A percentile compares a stretch with the other conserved stretches of the same genome.
Evolutionary conservation across 2,329 filamentous ascomycete genomes (phyloP).

Genomic region (Triangularia verruculosa): DNA sequence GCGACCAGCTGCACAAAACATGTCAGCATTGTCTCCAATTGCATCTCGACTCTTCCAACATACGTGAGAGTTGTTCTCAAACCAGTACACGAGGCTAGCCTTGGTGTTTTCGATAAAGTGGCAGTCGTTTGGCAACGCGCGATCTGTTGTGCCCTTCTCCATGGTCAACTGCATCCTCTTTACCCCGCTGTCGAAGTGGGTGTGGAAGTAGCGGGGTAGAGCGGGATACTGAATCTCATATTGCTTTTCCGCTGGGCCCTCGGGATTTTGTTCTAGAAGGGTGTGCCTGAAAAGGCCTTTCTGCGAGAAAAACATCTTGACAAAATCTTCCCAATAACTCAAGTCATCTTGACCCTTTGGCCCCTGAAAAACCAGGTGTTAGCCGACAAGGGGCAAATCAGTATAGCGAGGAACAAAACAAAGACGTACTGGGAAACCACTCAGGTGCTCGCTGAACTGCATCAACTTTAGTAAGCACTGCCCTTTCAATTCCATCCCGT

Average conservation of each 20-base stretch:
- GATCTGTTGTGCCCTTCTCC: conserved; percentile 61
- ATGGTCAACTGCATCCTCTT: conserved; percentile 82
- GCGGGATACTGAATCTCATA: conserved; percentile 83
- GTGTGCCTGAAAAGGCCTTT: conserved; percentile 74
- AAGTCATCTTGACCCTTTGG: conserved; percentile 65
- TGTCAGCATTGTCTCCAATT: conserved; percentile 28
- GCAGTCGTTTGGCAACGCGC: conserved; percentile 57
- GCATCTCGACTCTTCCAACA: conserved; percentile 35
- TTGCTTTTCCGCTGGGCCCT: conserved; percentile 65
- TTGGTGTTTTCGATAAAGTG: conserved; percentile 73
- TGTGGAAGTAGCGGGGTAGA: conserved; percentile 83
- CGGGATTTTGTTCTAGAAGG: conserved; percentile 52
- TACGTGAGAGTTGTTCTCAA: conserved; percentile 78
- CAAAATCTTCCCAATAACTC: conserved; percentile 75
- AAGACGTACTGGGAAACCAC: conserved; percentile 52
- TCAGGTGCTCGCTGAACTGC: conserved; percentile 62
- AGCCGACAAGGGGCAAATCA: conserved; percentile 5
- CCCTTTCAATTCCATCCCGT: conserved; percentile 43
- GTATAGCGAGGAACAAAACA: too few relatives aligned
- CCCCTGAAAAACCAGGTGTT: conserved; percentile 40
- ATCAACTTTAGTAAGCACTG: conserved; percentile 58
- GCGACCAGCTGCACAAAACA: conserved; percentile 62
- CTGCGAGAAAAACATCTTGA: conserved; percentile 75
- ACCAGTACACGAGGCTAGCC: conserved; percentile 86
- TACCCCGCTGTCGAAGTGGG: conserved; percentile 83